These are phyloP conservation scores for Aspergillus pseudoterreus DNA, from an alignment of 2,329 filamentous ascomycete species.

Conservation along the genomic window DNA sequence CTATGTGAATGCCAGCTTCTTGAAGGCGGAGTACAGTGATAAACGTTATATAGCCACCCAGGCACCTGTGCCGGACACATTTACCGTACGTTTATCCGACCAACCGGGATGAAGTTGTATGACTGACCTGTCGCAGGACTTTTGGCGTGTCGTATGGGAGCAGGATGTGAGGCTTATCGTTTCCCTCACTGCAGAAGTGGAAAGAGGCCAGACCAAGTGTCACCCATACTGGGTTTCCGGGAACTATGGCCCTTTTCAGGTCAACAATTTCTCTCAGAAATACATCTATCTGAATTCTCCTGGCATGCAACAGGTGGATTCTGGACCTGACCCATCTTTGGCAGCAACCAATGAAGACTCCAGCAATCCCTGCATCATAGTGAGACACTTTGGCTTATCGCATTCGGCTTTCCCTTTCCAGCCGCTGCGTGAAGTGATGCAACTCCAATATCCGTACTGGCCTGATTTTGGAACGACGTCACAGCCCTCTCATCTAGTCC, in stretches of 20 bases:
- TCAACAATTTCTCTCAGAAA: conserved; percentile 77
- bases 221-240: conserved; percentile 86
- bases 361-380: conserved; percentile 65
- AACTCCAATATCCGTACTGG: conserved; percentile 94
- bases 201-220: conserved; percentile 91
- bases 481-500: conserved; percentile 79
- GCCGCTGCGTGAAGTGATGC: conserved; percentile 86
- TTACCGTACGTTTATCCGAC: conserved; percentile 61
- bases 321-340: conserved; percentile 24
- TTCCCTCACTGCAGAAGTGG: conserved; percentile 91
- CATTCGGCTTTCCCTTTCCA: conserved; percentile 75
- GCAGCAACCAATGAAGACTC: conserved; percentile 26
- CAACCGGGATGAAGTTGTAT: neutral
- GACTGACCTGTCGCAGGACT: conserved; percentile 60
- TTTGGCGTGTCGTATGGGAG: conserved; percentile 97
- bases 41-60: conserved; percentile 96
- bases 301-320: conserved; percentile 45
- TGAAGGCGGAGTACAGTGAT: conserved; percentile 75
- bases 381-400: conserved; percentile 81
- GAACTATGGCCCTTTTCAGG: conserved; percentile 71
- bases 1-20: conserved; percentile 90
- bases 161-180: conserved; percentile 92
- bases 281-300: conserved; percentile 69
- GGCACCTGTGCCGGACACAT: conserved; percentile 87
- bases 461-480: conserved; percentile 94